phyloP scores from a whole-genome alignment of 441 rosid species.

The Euphorbia celastroides region DNA sequence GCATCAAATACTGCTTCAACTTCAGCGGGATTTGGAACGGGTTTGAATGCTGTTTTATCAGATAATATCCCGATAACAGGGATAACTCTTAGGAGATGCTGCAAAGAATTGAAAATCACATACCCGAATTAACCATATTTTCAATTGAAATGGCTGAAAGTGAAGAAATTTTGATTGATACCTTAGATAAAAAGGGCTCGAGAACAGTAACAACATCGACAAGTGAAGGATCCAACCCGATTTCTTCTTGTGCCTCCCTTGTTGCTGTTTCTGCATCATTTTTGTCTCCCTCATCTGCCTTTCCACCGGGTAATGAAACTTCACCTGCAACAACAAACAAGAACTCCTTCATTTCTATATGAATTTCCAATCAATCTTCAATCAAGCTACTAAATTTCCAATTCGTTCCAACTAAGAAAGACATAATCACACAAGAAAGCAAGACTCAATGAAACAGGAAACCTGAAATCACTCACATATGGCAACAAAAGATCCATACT shows the following conservation, averaged over 20 bases:
- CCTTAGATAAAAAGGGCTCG: constrained; percentile 91
- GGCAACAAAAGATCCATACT: background rate
- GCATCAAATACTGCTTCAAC: constrained; percentile 82
- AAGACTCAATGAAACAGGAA: background rate
- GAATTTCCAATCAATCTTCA: background rate
- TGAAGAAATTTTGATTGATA: constrained; percentile 13
- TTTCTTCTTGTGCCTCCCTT: constrained; percentile 91
- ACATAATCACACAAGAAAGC: background rate
- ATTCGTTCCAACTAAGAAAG: background rate
- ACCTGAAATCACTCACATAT: background rate
- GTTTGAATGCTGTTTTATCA: constrained; percentile 46
- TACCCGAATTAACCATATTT: constrained; percentile 2
- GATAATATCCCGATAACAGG: constrained; percentile 78
- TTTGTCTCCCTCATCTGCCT: constrained; percentile 68
- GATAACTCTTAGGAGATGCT: constrained; percentile 83
- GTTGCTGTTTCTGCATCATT: constrained; percentile 78
- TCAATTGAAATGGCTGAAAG: background rate
- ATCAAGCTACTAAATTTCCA: background rate
- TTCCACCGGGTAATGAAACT: constrained; percentile 94
- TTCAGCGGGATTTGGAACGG: constrained; percentile 70
- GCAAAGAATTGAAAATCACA: constrained; percentile 27
- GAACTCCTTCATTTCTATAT: constrained; percentile 11
- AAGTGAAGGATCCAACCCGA: constrained; percentile 83
- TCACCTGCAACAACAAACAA: constrained; percentile 57
- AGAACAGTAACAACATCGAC: constrained; percentile 64